These are phyloP conservation scores for Paramyrothecium sp. DNA, from an alignment of 2,329 filamentous ascomycete species.

Conservation along the genomic window DNA sequence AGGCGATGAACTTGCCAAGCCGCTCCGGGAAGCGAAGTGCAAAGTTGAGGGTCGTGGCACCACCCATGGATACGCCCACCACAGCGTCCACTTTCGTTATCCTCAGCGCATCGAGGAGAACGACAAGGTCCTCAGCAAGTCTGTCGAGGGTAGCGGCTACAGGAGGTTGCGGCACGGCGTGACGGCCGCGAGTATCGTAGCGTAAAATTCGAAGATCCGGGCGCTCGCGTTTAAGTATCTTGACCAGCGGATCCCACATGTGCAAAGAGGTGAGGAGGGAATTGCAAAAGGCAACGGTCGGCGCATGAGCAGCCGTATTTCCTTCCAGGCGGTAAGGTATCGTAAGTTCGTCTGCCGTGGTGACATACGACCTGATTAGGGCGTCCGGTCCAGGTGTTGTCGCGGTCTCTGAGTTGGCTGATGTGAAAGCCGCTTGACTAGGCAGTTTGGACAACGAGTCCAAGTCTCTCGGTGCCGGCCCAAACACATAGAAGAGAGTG, in stretches of 20 bases:
- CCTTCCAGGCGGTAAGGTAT: constrained; percentile 78
- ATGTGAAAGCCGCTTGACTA: constrained; percentile 47
- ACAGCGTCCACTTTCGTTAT: constrained; percentile 65
- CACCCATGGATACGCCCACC: constrained; percentile 78
- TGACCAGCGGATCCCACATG: constrained; percentile 79
- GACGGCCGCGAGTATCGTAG: constrained; percentile 73
- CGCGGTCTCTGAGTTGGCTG: constrained; percentile 52
- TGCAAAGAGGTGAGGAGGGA: constrained; percentile 74
- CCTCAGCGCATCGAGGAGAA: constrained; percentile 66
- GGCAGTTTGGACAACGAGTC: constrained; percentile 50
- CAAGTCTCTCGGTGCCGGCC: constrained; percentile 69
- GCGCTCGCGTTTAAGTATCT: constrained; percentile 56
- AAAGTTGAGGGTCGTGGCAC: constrained; percentile 73
- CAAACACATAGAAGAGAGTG: constrained; percentile 77
- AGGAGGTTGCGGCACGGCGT: constrained; percentile 44
- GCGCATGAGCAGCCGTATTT: constrained; percentile 62
- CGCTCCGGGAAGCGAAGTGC: constrained; percentile 64
- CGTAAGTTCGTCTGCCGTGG: constrained; percentile 63
- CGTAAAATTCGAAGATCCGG: constrained; percentile 71
- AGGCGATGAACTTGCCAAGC: constrained; percentile 64
- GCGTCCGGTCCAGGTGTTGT: constrained; percentile 52
- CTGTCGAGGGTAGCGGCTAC: constrained; percentile 59
- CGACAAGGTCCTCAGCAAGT: constrained; percentile 65
- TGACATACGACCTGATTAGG: constrained; percentile 65
- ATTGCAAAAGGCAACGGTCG: constrained; percentile 74